These are phyloP conservation scores for Heterobasidion irregulare DNA, from an alignment of 1,284 basidiomycete species.

Conservation along the genomic window DNA sequence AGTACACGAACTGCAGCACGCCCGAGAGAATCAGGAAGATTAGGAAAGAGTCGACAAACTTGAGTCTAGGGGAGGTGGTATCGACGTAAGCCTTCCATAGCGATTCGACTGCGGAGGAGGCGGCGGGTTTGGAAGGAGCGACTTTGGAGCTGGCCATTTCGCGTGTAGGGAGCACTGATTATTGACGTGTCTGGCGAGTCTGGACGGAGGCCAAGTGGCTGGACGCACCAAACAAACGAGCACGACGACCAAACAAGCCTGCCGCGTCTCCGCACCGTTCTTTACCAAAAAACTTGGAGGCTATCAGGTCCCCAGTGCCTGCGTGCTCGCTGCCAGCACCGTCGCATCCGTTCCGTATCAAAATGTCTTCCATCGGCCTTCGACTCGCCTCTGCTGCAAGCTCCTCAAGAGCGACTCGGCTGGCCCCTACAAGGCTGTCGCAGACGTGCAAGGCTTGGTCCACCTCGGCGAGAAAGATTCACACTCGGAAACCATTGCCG, in stretches of 20 bases:
- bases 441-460: constrained; percentile 7
- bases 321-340: background rate
- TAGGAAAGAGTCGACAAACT: constrained; percentile 91
- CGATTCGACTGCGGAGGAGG: constrained; percentile 33
- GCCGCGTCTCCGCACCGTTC: background rate
- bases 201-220: background rate
- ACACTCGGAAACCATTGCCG: constrained; percentile 47
- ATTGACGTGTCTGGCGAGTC: constrained; percentile 5
- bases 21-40: constrained; percentile 91
- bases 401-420: constrained; percentile 15
- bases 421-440: constrained; percentile 8
- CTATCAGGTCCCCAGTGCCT: background rate
- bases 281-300: background rate
- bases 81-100: constrained; percentile 75
- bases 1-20: constrained; percentile 87
- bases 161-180: background rate
- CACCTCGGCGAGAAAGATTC: constrained; percentile 31
- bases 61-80: constrained; percentile 77
- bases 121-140: constrained; percentile 15
- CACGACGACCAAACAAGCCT: constrained; percentile 4
- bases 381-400: constrained; percentile 14
- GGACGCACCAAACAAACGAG: constrained; percentile 1
- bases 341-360: background rate
- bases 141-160: constrained; percentile 23
- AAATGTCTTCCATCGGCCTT: constrained; percentile 18